Evolutionary conservation across 2,329 filamentous ascomycete species (phyloP).

Genomic region (Zymoseptoria crescenta): DNA sequence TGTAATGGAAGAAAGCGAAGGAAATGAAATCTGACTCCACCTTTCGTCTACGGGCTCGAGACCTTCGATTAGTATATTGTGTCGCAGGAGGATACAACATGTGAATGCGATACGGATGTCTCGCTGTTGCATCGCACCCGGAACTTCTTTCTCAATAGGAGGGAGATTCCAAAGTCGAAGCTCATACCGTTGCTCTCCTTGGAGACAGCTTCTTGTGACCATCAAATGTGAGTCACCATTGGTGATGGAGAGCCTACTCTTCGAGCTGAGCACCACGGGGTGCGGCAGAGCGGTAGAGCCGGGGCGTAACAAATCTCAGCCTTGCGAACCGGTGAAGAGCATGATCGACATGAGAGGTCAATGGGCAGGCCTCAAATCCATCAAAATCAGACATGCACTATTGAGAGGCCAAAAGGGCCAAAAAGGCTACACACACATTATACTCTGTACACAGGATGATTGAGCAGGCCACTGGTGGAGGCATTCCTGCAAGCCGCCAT

Average conservation of each 20-base stretch:
- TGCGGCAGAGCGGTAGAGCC: not conserved
- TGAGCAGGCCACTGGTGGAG: too few species aligned
- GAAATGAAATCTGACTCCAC: not conserved
- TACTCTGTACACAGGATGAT: too few species aligned
- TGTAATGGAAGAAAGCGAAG: not conserved
- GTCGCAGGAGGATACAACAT: not conserved
- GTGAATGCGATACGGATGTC: not conserved
- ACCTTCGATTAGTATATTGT: not conserved
- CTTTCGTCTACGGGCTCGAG: not conserved
- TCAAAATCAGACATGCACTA: not conserved
- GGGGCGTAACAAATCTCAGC: not conserved
- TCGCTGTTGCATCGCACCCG: too few species aligned
- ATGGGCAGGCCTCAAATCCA: not conserved
- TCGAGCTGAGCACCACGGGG: not conserved
- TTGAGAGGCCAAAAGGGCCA: not conserved
- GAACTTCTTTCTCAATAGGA: too few species aligned
- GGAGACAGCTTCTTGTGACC: not conserved
- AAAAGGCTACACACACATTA: not conserved
- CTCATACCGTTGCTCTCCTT: not conserved
- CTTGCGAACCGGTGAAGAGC: not conserved
- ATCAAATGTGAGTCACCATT: not conserved
- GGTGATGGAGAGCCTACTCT: not conserved
- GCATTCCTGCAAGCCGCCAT: not conserved
- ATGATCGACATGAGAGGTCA: not conserved
- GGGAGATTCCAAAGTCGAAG: not conserved